Evolutionary conservation across 1,284 basidiomycete genomes (phyloP).

Genomic region (Pisolithus thermaeus): DNA sequence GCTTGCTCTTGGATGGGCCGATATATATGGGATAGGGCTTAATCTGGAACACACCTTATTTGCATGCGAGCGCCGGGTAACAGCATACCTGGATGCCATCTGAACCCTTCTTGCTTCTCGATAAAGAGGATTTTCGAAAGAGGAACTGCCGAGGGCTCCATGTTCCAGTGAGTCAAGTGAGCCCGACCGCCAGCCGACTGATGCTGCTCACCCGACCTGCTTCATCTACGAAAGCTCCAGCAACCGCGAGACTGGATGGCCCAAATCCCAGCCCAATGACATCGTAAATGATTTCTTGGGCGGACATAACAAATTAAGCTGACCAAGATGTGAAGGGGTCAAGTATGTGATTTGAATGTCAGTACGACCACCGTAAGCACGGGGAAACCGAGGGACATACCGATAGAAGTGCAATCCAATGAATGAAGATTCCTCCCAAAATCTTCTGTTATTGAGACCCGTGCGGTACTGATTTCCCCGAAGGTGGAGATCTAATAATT

Average conservation of each 20-base stretch:
- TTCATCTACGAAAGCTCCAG: constrained; percentile 47
- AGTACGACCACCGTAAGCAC: no score
- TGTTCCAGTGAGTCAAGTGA: not conserved
- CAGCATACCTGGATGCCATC: constrained; percentile 58
- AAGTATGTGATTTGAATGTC: not conserved
- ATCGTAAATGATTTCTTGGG: constrained; percentile 33
- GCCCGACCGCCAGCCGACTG: constrained; percentile 1
- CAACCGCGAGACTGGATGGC: constrained; percentile 54
- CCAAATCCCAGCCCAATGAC: constrained; percentile 54
- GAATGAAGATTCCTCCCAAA: no score
- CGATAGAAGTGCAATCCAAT: no score
- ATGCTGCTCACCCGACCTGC: constrained; percentile 18
- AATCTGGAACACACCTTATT: constrained; percentile 38
- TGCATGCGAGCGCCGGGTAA: constrained; percentile 55
- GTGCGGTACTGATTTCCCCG: no score
- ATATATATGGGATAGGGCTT: not conserved
- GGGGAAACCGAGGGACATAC: no score
- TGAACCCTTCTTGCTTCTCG: constrained; percentile 44
- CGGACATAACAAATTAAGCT: not conserved
- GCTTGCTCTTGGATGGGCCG: constrained; percentile 9
- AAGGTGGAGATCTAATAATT: no score
- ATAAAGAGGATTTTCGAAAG: constrained; percentile 42
- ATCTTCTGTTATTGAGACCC: no score
- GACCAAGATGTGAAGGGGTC: not conserved
- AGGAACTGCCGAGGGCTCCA: constrained; percentile 20